Conservation (phyloP, 805 yeast species). For the Candida gorgasii region DNA sequence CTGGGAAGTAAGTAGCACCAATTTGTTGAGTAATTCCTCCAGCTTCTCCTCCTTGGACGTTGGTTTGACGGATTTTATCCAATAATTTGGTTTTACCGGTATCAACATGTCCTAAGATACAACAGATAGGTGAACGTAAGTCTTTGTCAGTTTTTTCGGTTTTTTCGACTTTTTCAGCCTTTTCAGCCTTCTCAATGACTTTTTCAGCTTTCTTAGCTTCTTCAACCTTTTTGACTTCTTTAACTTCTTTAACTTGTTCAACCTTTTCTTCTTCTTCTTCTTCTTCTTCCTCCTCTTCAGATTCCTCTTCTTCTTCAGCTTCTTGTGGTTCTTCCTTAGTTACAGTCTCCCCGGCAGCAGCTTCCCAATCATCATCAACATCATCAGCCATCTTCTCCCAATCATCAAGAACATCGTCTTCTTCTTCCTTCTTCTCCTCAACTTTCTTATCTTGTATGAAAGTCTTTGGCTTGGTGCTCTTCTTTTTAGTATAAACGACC, state of each 20-base stretch:
- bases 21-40: constrained; percentile 99
- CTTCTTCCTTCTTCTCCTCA: constrained; percentile 26
- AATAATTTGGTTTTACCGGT: constrained; percentile 98
- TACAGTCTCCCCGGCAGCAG: constrained; percentile 32
- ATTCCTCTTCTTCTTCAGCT: constrained; percentile 26
- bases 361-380: constrained; percentile 54
- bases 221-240: constrained; percentile 27
- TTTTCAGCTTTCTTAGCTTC: constrained; percentile 21
- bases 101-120: constrained; percentile 99
- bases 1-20: constrained; percentile 99
- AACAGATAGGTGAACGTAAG: constrained; percentile 97
- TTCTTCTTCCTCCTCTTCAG: constrained; percentile 31
- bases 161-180: constrained; percentile 25
- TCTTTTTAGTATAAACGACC: constrained; percentile 71
- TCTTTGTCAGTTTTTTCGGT: constrained; percentile 47
- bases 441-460: constrained; percentile 19
- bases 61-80: constrained; percentile 97
- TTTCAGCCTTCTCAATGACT: constrained; percentile 24
- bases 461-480: constrained; percentile 50
- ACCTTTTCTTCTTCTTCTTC: constrained; percentile 32
- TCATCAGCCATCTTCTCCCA: constrained; percentile 77
- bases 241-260: constrained; percentile 32
- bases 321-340: constrained; percentile 20
- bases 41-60: constrained; percentile 99
- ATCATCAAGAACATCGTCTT: constrained; percentile 71